Evolutionary conservation across 164 flowering plant genomes (phyloP), one percentile per base, ranked within the genome.

Genomic region (Magnolia kwangsiensis): DNA sequence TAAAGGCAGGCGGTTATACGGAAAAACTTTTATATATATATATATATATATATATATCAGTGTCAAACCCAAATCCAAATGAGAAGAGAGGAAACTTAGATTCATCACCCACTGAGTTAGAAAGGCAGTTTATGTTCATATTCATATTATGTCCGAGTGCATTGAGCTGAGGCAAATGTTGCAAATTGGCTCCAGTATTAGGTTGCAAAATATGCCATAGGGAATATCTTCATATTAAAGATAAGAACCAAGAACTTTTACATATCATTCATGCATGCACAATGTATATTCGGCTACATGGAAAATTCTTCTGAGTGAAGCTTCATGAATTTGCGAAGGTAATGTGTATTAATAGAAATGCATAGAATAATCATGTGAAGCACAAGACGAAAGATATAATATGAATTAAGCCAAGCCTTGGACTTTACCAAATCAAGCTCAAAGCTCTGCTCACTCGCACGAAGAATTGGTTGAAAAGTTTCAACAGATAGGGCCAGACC

Each of bases 391-490:
- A 71, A 49, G 66, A 80, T 23, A 23, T 8, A 73, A 49, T 64
- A 72, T 16, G n/a, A 31, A 19, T 23, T 11, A 19, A n/a, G 21
- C 50, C 0, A 3, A n/a, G 21, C 50, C 0, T 55, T 67, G 18
- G 78, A 67, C 8, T 82, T 50, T 89, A 95, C 99, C 96, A 92
- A 78, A 83, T 84, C 84, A 82, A 84, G 86, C 31, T 93, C 94
- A 75, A 78, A 82, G 83, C 78, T 83, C 78, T 87, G 87, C 37
- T 87, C 91, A 81, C 88, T 80, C 69, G 92, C 90, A 75, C 67
- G 84, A 71, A 91, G 80, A 63, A 95, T 81, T 64, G 84, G 83
- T 77, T 89, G 80, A 67, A 91, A 50, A 5, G 74, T 81, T 18
- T 85, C 87, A 63, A 79, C 55, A 18, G 94, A 86, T 69, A 85